Evolutionary conservation across 306 rosid species (phyloP).

Genomic region (Cicer cuneatum): DNA sequence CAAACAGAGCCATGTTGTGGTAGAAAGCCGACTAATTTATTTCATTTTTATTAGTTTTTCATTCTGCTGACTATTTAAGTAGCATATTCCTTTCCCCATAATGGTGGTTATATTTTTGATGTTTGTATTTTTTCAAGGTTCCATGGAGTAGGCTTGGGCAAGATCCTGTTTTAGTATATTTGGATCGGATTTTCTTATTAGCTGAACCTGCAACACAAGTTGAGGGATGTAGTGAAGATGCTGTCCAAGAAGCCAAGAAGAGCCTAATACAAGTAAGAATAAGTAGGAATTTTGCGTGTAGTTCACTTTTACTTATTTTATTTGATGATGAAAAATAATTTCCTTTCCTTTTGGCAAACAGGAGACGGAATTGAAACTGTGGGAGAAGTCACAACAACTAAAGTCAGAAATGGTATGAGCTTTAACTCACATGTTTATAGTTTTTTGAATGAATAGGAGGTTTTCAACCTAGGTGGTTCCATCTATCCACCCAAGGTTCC

Average conservation of each 20-base stretch:
- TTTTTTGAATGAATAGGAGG: constrained; percentile 30
- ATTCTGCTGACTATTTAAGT: constrained; percentile 21
- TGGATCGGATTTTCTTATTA: constrained; percentile 91
- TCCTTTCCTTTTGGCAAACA: constrained; percentile 53
- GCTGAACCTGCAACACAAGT: constrained; percentile 98
- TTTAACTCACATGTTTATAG: background rate
- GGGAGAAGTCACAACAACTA: constrained; percentile 76
- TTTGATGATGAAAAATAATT: constrained; percentile 34
- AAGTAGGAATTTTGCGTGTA: constrained; percentile 44
- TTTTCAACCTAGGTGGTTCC: constrained; percentile 33
- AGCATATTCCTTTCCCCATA: constrained; percentile 31
- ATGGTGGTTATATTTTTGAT: constrained; percentile 41
- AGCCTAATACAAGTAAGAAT: constrained; percentile 74
- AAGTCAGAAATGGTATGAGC: constrained; percentile 82
- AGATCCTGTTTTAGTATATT: constrained; percentile 89
- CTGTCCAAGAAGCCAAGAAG: constrained; percentile 91
- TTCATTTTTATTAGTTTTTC: constrained; percentile 1
- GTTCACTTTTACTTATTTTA: constrained; percentile 31
- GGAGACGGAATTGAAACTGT: constrained; percentile 90
- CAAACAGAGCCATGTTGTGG: background rate
- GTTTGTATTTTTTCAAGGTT: constrained; percentile 60
- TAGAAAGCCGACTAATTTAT: background rate
- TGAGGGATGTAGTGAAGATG: constrained; percentile 82
- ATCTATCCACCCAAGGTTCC: constrained; percentile 24
- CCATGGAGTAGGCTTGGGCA: constrained; percentile 99